Evolutionary conservation across 2,329 filamentous ascomycete genomes (phyloP), one percentile per base, ranked within the genome.

Genomic region (Sclerotiophoma versabilis): DNA sequence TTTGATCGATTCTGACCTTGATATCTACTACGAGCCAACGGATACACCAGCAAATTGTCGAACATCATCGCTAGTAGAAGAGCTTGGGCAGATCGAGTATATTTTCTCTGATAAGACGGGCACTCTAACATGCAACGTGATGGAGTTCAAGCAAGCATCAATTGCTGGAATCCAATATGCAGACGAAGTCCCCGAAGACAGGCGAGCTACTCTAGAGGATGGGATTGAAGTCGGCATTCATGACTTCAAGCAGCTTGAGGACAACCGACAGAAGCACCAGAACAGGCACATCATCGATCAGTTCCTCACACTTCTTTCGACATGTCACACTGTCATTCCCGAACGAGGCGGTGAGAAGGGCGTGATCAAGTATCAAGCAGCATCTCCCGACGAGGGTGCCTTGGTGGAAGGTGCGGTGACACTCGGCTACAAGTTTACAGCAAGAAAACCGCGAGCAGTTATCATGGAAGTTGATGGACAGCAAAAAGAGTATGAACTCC

Each of bases 91-190:
- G 84, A 96, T 99, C 37, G 95, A 98, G 71, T 99, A 96, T 69
- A 95, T 99, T 60, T 99, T 99, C 75, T 97, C 92, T 0, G 93
- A 98, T 80, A 98, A 98, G 80, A 98, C 93, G 1, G 93, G 93
- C 36, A 98, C 93, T 4, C 80, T 98, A 68, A 98, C 93, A n/a
- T 96, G 93, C 78, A 98, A 98, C 72, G 88, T 92, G 83, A 98
- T 99, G 95, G 93, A 98, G 75, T 99, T 98, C 76, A 92, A 92
- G 72, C 92, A 98, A 75, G 96, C 91, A 69, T 90, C 90, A 0
- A 98, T 99, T 70, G 91, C 87, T 22, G 95, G 95, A 22, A 88
- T 98, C 47, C 93, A 96, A 76, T 99, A 99, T 71, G 90, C 91
- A 11, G 92, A 95, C 48, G 91, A 93, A 36, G 87, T 98, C 1